These are phyloP conservation scores for Chaetothyriales sp. DNA, from an alignment of 2,329 filamentous ascomycete genomes.

Conservation along the genomic window DNA sequence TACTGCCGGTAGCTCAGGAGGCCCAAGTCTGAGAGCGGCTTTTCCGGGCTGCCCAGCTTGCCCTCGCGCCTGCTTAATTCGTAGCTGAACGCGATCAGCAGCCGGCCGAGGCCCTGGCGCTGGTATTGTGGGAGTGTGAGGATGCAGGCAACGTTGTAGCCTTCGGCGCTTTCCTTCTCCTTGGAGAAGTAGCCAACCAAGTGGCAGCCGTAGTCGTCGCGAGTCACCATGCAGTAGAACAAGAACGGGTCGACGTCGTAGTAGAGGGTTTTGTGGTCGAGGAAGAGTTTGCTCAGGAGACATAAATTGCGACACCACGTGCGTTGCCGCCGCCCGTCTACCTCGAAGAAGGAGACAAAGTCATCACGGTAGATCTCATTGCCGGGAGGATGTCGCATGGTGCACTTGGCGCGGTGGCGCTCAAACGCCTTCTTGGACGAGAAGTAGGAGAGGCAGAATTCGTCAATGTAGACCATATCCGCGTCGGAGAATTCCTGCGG, in stretches of 20 bases:
- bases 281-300: slow-evolving; percentile 84
- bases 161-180: slow-evolving; percentile 92
- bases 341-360: slow-evolving; percentile 89
- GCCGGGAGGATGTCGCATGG: slow-evolving; percentile 78
- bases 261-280: slow-evolving; percentile 89
- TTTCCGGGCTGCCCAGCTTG: slow-evolving; percentile 91
- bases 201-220: slow-evolving; percentile 87
- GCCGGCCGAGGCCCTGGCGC: slow-evolving; percentile 78
- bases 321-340: slow-evolving; percentile 90
- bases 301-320: slow-evolving; percentile 99
- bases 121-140: slow-evolving; percentile 93
- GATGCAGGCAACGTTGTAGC: slow-evolving; percentile 97
- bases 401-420: slow-evolving; percentile 80
- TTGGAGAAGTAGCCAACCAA: slow-evolving; percentile 99
- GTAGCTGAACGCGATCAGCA: slow-evolving; percentile 95
- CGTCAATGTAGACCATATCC: slow-evolving; percentile 90
- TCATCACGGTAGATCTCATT: slow-evolving; percentile 95
- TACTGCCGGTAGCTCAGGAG: slow-evolving; percentile 90
- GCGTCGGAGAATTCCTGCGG: slow-evolving; percentile 76
- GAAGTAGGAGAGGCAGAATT: slow-evolving; percentile 90
- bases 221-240: slow-evolving; percentile 86
- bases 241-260: slow-evolving; percentile 80
- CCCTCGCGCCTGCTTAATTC: slow-evolving; percentile 90
- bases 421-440: slow-evolving; percentile 68
- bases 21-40: slow-evolving; percentile 86